Base-by-base conservation (phyloP, 1,284 basidiomycete species). In the Fomitiporia mediterranea region DNA sequence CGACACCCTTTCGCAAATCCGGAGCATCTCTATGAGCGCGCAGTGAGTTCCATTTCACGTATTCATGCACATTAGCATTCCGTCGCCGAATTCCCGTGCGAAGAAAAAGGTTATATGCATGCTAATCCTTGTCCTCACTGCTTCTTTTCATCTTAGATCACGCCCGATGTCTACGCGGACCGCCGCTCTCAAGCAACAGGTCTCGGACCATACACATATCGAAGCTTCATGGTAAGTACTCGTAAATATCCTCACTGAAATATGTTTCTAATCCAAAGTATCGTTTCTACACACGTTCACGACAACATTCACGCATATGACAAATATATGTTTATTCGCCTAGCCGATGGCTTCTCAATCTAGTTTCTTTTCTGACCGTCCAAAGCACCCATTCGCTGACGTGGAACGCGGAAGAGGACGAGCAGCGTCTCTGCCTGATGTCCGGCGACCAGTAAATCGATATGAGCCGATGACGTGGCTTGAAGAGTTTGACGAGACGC, bases 1-100 rank as follows among this genome's bases (percentile, higher is more conserved):
- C 50, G 57, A 11, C 57, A 59, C 44, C 57, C 57, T n/a, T 59
- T 59, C 40, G 57, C 57, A 8, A 55, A 59, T 35, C 57, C 57
- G 23, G 57, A 48, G 28, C 39, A 51, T 30, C 37, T 40, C 21
- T 55, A 55, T 40, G 44, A 19, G 11, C 48, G 50, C 3, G 42
- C 50, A 27, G 53, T 56, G 15, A 35, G 57, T 49, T 17, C 4
- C 13, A n/a, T 13, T 37, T 35, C 48, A 5, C 19, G 15, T 35
- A n/a, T 21, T 30, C 25, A 30, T 19, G 4, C 15, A 8, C n/a
- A 40, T 27, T 13, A 54, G n/a, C n/a, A n/a, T n/a, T n/a, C n/a
- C n/a, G n/a, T n/a, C n/a, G n/a, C n/a, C n/a, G n/a, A n/a, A n/a
- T n/a, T n/a, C n/a, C n/a, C n/a, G n/a, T n/a, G n/a, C n/a, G n/a